Evolutionary conservation across 2,329 filamentous ascomycete species (phyloP).

Genomic region (Dothistroma septosporum): DNA sequence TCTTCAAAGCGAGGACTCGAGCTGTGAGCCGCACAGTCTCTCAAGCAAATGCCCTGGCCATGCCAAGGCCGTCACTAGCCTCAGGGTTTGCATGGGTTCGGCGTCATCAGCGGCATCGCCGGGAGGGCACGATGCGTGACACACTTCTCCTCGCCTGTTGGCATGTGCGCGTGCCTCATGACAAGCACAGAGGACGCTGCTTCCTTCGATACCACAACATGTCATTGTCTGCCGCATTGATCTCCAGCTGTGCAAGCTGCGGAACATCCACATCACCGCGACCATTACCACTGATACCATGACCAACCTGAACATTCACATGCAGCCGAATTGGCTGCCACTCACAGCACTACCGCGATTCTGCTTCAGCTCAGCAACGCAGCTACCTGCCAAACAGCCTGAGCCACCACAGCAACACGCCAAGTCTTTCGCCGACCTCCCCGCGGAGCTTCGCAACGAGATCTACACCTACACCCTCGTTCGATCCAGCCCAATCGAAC

Average conservation of each 20-base stretch:
- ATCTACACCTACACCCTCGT: slow-evolving; percentile 6
- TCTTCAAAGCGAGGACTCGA: not conserved
- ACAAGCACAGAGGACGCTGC: not conserved
- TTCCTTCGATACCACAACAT: not conserved
- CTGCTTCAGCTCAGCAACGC: slow-evolving; percentile 1
- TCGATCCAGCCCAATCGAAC: slow-evolving; percentile 9
- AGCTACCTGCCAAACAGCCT: not conserved
- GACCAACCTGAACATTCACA: not conserved
- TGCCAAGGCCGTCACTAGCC: not conserved
- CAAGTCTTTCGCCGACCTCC: slow-evolving; percentile 2
- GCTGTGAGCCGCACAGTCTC: not conserved
- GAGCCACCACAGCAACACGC: not conserved
- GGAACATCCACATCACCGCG: not conserved
- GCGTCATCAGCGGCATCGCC: not conserved
- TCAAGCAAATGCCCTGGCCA: not conserved
- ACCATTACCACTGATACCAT: not conserved
- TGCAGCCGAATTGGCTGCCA: not conserved
- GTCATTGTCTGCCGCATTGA: not conserved
- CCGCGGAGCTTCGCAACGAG: slow-evolving; percentile 6
- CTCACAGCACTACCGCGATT: slow-evolving; percentile 1
- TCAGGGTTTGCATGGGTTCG: not conserved
- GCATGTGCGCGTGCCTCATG: not conserved
- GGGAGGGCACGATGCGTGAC: not conserved
- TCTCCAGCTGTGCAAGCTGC: not conserved
- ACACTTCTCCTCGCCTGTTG: not conserved